Conservation (phyloP, 805 yeast species). For the Metschnikowia koreensis region DNA sequence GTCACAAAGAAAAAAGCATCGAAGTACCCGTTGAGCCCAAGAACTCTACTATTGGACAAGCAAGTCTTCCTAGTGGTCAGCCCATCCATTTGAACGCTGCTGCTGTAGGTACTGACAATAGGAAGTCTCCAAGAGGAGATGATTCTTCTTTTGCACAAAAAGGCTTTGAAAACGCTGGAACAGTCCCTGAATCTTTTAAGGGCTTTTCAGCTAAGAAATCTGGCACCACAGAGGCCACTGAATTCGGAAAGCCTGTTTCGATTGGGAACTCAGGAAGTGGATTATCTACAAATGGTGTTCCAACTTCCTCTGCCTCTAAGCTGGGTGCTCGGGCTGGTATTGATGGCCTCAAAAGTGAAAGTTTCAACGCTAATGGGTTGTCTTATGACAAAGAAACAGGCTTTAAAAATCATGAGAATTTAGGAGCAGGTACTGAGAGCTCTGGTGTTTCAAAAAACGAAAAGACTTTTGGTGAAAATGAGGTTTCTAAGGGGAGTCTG, state of each 20-base stretch:
- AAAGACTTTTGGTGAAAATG: neutral
- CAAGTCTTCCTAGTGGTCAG: conserved; percentile 2
- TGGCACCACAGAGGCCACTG: neutral
- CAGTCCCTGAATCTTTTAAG: too few relatives aligned
- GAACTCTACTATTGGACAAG: conserved; percentile 4
- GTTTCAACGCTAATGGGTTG: neutral
- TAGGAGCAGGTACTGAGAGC: too few relatives aligned
- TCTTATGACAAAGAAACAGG: neutral
- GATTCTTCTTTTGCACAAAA: too few relatives aligned
- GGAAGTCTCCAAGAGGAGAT: neutral
- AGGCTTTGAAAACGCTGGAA: too few relatives aligned
- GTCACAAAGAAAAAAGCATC: neutral
- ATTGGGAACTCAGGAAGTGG: conserved; percentile 5
- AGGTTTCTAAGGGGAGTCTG: neutral
- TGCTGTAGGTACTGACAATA: neutral
- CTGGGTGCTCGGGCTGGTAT: neutral
- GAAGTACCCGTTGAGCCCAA: neutral
- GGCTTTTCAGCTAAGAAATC: too few relatives aligned
- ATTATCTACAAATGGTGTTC: conserved; percentile 12
- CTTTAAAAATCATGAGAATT: too few relatives aligned
- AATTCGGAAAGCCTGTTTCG: conserved; percentile 10
- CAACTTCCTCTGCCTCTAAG: conserved; percentile 14
- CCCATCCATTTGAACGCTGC: conserved; percentile 5
- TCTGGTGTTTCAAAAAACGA: neutral
- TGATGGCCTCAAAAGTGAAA: neutral